Evolutionary conservation across 495 filamentous ascomycete species (phyloP), one percentile per base, ranked within the genome.

Genomic region (Hypoxylon cercidicola): DNA sequence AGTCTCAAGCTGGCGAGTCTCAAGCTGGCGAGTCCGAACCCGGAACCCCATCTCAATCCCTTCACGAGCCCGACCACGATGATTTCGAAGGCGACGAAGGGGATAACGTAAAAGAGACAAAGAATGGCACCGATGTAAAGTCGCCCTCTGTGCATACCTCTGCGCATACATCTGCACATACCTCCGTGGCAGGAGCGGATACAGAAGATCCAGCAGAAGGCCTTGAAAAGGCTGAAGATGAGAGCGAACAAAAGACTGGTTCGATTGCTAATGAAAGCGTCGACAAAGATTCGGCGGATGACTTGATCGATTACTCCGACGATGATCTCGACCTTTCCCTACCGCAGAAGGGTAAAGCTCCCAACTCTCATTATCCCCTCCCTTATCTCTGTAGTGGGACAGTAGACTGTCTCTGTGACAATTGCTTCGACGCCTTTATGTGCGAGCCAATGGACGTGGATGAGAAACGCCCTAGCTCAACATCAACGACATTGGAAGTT

Each of bases 291-390:
- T 40, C 35, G 4, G 53, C 50, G 10, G 64, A 68, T 28, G 64
- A 60, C 23, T 45, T 70, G 53, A 75, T 72, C 25, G 71, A 75
- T 64, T 72, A 68, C 46, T 69, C 56, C 15, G 71, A 74, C 48
- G 76, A 43, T 43, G 40, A 79, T 19, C 58, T 60, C 1, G 58
- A 72, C 13, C 46, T 60, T 52, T 71, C 71, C 23, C 43, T 60
- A 58, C 23, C 55, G 35, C 63, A 66, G 34, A 55, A 66, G 64
- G 65, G 71, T 73, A 73, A 71, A 49, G 43, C 34, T 48, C 44
- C 45, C 40, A 23, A 55, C 34, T 45, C 55, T 59, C 40, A 32
- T 32, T 37, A 23, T 43, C 49, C 19, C 41, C 25, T 16, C 23
- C 23, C 23, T 5, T 25, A 25, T 39, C 41, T 40, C 4, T 54